Percentiles rank a stretch among this genome's conserved stretches.
phyloP scores from a whole-genome alignment of 2,329 filamentous ascomycete genomes.

The Geosmithia morbida region DNA sequence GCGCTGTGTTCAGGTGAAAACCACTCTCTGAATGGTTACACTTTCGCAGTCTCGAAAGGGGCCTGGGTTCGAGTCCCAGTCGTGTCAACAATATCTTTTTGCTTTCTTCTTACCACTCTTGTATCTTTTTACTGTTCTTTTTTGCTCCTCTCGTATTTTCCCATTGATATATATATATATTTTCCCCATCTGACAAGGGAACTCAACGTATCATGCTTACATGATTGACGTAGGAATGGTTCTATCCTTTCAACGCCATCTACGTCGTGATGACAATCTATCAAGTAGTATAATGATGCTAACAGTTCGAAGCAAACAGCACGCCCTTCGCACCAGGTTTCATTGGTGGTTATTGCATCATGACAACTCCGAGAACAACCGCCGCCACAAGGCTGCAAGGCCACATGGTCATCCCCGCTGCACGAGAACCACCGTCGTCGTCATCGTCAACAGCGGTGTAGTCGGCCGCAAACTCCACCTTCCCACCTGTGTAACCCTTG shows the following conservation, averaged over 20 bases:
- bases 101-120: no score
- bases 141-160: not conserved
- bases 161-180: no score
- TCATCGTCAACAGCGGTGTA: not conserved
- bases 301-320: no score
- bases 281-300: no score
- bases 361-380: not conserved
- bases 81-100: not conserved
- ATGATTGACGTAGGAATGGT: no score
- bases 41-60: not conserved
- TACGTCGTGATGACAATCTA: no score
- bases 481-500: not conserved
- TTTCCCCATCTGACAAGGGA: no score
- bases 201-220: no score
- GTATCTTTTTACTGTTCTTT: not conserved
- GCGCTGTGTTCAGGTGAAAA: not conserved
- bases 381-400: not conserved
- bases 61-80: not conserved
- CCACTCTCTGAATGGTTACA: not conserved
- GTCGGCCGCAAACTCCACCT: not conserved
- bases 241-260: no score
- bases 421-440: not conserved
- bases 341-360: no score
- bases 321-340: no score
- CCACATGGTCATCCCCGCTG: not conserved